These are phyloP conservation scores for Talaromyces islandicus DNA, from an alignment of 2,329 filamentous ascomycete species.

Conservation along the genomic window DNA sequence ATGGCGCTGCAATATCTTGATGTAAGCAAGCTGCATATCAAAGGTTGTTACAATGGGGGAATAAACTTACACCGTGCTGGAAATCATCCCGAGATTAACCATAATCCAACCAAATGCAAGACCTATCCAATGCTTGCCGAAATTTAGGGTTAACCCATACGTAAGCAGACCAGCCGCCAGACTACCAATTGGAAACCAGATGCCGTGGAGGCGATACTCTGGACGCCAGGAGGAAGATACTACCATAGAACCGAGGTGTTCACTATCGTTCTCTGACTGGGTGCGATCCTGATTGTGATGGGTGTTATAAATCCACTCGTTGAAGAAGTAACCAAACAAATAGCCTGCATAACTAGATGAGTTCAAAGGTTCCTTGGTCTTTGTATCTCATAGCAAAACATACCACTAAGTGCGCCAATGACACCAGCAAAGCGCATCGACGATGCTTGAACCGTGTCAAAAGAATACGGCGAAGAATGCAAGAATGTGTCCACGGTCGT, in stretches of 20 bases:
- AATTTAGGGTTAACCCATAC: conserved; percentile 30
- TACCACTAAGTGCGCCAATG: conserved; percentile 27
- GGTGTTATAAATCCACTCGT: conserved; percentile 25
- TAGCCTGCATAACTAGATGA: conserved; percentile 18
- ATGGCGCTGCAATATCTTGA: conserved; percentile 17
- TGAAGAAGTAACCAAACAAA: conserved; percentile 30
- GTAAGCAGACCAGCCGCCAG: conserved; percentile 27
- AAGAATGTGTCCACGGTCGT: conserved; percentile 30
- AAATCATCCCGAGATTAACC: conserved; percentile 32
- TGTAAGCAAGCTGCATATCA: background rate
- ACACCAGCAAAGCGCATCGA: conserved; percentile 32
- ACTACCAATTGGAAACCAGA: conserved; percentile 27
- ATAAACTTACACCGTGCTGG: conserved; percentile 26
- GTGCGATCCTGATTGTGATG: conserved; percentile 5
- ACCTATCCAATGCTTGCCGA: conserved; percentile 29
- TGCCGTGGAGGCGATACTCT: conserved; percentile 31
- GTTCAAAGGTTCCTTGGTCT: too few relatives aligned
- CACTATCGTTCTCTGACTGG: background rate
- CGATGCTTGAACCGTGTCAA: conserved; percentile 28
- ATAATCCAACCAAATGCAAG: conserved; percentile 33
- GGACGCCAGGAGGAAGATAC: conserved; percentile 17
- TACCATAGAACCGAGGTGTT: background rate
- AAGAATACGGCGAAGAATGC: conserved; percentile 28
- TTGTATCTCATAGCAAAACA: background rate
- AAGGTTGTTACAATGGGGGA: background rate